Conservation (phyloP, 2,329 filamentous ascomycete genomes). For the Piedraia hortae region DNA sequence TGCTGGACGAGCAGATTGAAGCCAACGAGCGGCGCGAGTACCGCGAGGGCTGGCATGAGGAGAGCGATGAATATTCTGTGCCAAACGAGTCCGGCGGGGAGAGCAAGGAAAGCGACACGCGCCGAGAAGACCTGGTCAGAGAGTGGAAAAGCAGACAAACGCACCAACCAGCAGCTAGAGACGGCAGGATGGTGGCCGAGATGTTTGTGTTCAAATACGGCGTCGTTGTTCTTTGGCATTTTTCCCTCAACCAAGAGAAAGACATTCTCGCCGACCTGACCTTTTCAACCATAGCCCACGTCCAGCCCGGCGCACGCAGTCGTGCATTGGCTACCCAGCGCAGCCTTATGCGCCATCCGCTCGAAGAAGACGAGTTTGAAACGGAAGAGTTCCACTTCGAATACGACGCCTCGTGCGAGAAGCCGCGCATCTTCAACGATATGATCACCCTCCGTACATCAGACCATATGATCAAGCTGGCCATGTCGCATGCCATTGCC, state of each 20-base stretch:
- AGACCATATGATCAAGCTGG: slow-evolving; percentile 97
- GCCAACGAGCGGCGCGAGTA: slow-evolving; percentile 71
- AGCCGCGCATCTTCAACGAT: slow-evolving; percentile 88
- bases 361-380: slow-evolving; percentile 77
- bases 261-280: slow-evolving; percentile 85
- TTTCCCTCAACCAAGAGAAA: slow-evolving; percentile 84
- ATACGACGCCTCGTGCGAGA: slow-evolving; percentile 62
- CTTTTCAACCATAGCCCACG: slow-evolving; percentile 29
- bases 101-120: neutral
- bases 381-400: slow-evolving; percentile 98
- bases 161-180: slow-evolving; percentile 24
- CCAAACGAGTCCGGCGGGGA: slow-evolving; percentile 2
- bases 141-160: slow-evolving; percentile 1
- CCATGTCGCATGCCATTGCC: slow-evolving; percentile 89
- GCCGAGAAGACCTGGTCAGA: slow-evolving; percentile 1
- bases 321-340: slow-evolving; percentile 1
- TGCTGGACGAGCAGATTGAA: slow-evolving; percentile 87
- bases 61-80: slow-evolving; percentile 35
- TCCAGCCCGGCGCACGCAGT: slow-evolving; percentile 1
- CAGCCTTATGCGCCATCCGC: slow-evolving; percentile 42
- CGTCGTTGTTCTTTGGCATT: slow-evolving; percentile 97
- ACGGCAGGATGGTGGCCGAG: slow-evolving; percentile 61
- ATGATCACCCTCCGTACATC: slow-evolving; percentile 92
- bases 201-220: slow-evolving; percentile 96
- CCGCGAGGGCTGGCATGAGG: slow-evolving; percentile 71